Conservation (phyloP, 1,284 basidiomycete species). For the Schizophyllum amplum region DNA sequence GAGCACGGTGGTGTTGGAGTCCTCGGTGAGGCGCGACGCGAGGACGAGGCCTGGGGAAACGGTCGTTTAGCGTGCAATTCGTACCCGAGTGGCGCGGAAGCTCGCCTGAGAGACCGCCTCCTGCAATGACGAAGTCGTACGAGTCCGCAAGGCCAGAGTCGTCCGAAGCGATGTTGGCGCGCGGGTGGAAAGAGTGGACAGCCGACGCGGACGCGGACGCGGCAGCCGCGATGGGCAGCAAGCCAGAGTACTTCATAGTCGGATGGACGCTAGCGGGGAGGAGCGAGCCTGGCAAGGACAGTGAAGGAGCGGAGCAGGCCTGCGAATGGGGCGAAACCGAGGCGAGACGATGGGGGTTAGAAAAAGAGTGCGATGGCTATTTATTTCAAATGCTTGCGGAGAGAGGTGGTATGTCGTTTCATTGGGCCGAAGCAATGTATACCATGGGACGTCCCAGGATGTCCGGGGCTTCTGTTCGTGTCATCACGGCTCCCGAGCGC, state of each 20-base stretch:
- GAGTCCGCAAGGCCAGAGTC: background rate
- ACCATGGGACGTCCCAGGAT: background rate
- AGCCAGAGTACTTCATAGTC: background rate
- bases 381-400: background rate
- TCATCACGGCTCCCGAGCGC: too few relatives aligned
- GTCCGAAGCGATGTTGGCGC: background rate
- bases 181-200: background rate
- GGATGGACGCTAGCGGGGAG: background rate
- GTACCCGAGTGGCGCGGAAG: background rate
- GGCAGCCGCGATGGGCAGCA: background rate
- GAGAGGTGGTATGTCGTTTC: background rate
- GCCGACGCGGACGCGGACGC: background rate
- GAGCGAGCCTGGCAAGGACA: background rate
- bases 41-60: slow-evolving; percentile 59
- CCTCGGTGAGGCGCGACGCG: slow-evolving; percentile 54
- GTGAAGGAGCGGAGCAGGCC: background rate
- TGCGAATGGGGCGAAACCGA: background rate
- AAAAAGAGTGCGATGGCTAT: background rate
- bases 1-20: slow-evolving; percentile 49
- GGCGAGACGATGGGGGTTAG: background rate
- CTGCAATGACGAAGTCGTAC: slow-evolving; percentile 13
- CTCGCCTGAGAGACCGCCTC: slow-evolving; percentile 10
- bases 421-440: background rate
- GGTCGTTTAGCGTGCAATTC: slow-evolving; percentile 16
- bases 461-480: background rate